A percentile compares a stretch with the other conserved stretches of the same genome.
phyloP scores from a whole-genome alignment of 768 basidiomycete species.

The Lentinus brumalis region DNA sequence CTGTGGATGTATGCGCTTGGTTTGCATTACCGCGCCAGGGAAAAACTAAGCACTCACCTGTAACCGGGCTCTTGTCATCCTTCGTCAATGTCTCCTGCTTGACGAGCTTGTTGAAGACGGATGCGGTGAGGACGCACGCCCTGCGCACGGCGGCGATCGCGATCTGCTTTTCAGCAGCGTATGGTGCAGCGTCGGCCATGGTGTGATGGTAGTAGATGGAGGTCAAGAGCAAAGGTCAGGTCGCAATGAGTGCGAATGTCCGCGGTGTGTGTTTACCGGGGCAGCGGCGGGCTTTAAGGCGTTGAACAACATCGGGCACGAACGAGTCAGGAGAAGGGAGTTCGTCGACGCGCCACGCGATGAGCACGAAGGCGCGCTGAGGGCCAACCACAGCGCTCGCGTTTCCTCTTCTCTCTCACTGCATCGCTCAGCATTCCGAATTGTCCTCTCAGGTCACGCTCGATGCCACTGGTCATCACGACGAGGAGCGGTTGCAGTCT shows the following conservation, averaged over 20 bases:
- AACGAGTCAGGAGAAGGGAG: background rate
- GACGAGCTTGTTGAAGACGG: conserved; percentile 85
- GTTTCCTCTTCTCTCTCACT: background rate
- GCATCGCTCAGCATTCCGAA: conserved; percentile 13
- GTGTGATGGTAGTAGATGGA: background rate
- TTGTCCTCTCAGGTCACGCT: background rate
- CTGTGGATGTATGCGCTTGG: conserved; percentile 39
- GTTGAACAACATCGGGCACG: conserved; percentile 10
- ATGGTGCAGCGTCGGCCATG: conserved; percentile 22
- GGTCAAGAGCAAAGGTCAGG: conserved; percentile 6
- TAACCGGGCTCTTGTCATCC: conserved; percentile 78
- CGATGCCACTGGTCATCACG: background rate
- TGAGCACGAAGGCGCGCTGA: background rate
- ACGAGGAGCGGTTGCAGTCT: background rate
- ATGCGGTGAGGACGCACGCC: conserved; percentile 80
- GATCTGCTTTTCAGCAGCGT: conserved; percentile 72
- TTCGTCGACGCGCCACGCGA: background rate
- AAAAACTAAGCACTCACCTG: conserved; percentile 39
- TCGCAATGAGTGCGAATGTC: background rate
- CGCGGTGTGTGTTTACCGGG: conserved; percentile 6
- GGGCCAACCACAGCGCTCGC: conserved; percentile 2
- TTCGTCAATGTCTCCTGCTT: conserved; percentile 87
- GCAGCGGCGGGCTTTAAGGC: conserved; percentile 13
- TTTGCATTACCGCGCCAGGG: background rate
- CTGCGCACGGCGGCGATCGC: conserved; percentile 86